Base-by-base conservation (phyloP, 2,329 filamentous ascomycete species). In the Colletotrichum orbiculare region DNA sequence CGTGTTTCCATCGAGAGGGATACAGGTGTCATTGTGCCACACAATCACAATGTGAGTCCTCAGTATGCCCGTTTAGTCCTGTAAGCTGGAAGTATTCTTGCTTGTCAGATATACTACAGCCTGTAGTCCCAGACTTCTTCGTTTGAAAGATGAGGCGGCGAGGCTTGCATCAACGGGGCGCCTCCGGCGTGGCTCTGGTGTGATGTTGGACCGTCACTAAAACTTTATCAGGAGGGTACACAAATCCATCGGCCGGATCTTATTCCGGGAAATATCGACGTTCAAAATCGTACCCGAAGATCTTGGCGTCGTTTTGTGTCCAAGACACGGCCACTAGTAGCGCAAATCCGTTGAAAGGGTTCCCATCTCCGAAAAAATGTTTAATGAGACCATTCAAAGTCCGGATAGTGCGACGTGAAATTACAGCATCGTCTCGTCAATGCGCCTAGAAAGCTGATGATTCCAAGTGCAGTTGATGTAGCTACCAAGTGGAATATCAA, bases 111-210 rank as follows among this genome's bases (percentile, higher is more conserved):
- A 25, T 25, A 25, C 25, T 25, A 5, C 1, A 25, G 25, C 25
- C 1, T 5, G 25, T 5, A 25, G 25, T 25, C 4, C 4, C 25
- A 5, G 25, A 25, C 25, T 0, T 25, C 25, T 25, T 55, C 17
- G 11, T 33, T 33, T 38, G 35, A 55, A 54, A 6, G 4, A 49
- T 11, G 11, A 50, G 34, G 33, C 54, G 49, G 17, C 6, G 38
- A 35, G 11, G 37, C 13, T 41, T 37, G 38, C 11, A 6, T 37
- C 41, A 47, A 35, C 57, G 45, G 56, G 35, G 35, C 50, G 57
- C 61, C 57, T 17, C 47, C 49, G 61, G 61, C 39, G 38, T 57
- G 49, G 45, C 49, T 61, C 7, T 2, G 4, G 6, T 17, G 43
- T 8, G 13, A 15, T 33, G 38, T 54, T 10, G 38, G 13, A 54